Evolutionary conservation across 495 filamentous ascomycete species (phyloP).

Genomic region (Aspergillus leporis): DNA sequence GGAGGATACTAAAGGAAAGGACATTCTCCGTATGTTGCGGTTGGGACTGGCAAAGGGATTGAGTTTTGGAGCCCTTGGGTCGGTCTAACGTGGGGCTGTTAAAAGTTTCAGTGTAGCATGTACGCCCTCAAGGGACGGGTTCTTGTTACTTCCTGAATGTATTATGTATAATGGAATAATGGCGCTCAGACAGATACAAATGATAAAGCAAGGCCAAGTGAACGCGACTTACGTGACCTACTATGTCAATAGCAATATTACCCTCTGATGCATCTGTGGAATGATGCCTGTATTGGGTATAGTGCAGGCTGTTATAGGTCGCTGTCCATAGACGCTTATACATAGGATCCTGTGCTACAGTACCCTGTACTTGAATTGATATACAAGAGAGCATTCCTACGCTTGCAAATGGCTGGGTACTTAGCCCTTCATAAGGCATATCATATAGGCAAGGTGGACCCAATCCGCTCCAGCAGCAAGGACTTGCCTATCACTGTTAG

Average conservation of each 20-base stretch:
- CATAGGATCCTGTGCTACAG: too few relatives aligned
- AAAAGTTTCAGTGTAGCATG: slow-evolving; percentile 9
- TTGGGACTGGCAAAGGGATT: slow-evolving; percentile 68
- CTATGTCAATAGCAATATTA: neutral
- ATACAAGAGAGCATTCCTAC: too few relatives aligned
- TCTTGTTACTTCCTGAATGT: slow-evolving; percentile 5
- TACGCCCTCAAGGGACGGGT: slow-evolving; percentile 4
- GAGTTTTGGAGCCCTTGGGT: slow-evolving; percentile 37
- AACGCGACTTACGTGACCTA: neutral
- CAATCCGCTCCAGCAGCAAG: too few relatives aligned
- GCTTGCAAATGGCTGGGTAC: too few relatives aligned
- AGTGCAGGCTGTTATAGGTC: too few relatives aligned
- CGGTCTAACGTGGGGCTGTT: slow-evolving; percentile 14
- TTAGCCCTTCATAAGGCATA: too few relatives aligned
- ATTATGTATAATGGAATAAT: slow-evolving; percentile 5
- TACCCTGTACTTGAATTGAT: too few relatives aligned
- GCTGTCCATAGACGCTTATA: too few relatives aligned
- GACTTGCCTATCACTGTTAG: too few relatives aligned
- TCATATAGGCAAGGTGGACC: too few relatives aligned
- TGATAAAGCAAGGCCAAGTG: neutral
- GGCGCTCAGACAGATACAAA: neutral
- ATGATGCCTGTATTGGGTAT: too few relatives aligned
- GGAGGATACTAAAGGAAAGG: slow-evolving; percentile 57
- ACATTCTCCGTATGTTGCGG: slow-evolving; percentile 71
- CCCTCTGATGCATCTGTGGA: neutral